Conservation (phyloP, 2,329 filamentous ascomycete species). For the Drechslerella dactyloides region DNA sequence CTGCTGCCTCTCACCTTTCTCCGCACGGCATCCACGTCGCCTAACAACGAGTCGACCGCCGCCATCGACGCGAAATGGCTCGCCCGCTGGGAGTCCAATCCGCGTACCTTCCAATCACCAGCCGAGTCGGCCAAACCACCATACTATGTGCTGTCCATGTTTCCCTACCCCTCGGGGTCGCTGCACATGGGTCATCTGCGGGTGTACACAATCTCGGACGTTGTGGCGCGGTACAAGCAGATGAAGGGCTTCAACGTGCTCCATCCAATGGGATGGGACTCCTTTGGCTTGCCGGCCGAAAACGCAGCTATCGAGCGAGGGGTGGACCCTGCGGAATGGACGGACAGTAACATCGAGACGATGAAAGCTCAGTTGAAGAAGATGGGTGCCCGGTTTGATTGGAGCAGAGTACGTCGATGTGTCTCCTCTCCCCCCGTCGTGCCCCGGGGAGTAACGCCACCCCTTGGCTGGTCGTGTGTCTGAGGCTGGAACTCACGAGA, state of each 20-base stretch:
- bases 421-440: conserved; percentile 20
- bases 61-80: conserved; percentile 45
- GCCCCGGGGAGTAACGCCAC: conserved; percentile 9
- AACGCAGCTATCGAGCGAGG: conserved; percentile 87
- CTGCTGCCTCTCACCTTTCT: conserved; percentile 17
- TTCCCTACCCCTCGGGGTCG: conserved; percentile 86
- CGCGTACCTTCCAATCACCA: conserved; percentile 54
- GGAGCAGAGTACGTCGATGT: conserved; percentile 72
- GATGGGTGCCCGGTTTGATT: conserved; percentile 85
- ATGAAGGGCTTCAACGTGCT: conserved; percentile 78
- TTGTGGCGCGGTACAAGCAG: conserved; percentile 75
- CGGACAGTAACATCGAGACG: conserved; percentile 75
- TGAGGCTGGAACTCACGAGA: conserved; percentile 40
- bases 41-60: conserved; percentile 18
- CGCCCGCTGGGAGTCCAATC: conserved; percentile 26
- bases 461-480: conserved; percentile 17
- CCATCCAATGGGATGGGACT: conserved; percentile 94
- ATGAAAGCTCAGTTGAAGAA: conserved; percentile 82
- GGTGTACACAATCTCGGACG: conserved; percentile 89
- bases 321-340: conserved; percentile 79
- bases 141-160: conserved; percentile 83
- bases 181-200: conserved; percentile 86
- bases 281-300: conserved; percentile 87
- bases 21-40: conserved; percentile 20
- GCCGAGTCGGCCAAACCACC: conserved; percentile 56